phyloP scores from a whole-genome alignment of 1,139 yeast species.

The Arxiozyma telluris region DNA sequence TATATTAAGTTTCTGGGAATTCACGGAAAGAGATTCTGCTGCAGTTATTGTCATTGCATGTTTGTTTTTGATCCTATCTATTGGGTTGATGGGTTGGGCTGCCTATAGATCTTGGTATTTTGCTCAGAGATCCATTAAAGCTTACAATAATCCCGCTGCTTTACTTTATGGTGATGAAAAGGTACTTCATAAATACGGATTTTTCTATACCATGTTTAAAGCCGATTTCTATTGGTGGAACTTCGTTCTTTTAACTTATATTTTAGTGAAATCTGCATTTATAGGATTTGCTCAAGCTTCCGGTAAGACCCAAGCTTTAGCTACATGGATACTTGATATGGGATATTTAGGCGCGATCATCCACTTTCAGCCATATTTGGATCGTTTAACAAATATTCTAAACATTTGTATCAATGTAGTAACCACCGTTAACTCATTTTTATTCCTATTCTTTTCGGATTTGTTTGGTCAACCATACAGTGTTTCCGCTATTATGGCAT shows the following conservation, averaged over 20 bases:
- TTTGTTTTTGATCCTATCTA: slow-evolving; percentile 47
- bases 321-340: slow-evolving; percentile 56
- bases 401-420: slow-evolving; percentile 58
- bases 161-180: slow-evolving; percentile 59
- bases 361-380: slow-evolving; percentile 55
- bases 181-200: slow-evolving; percentile 62
- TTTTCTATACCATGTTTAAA: slow-evolving; percentile 73
- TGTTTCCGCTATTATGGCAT: slow-evolving; percentile 69
- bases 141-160: slow-evolving; percentile 68
- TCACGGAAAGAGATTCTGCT: slow-evolving; percentile 58
- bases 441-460: slow-evolving; percentile 66
- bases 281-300: slow-evolving; percentile 61
- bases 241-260: slow-evolving; percentile 44
- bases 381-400: slow-evolving; percentile 61
- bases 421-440: slow-evolving; percentile 57
- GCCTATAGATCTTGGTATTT: slow-evolving; percentile 48
- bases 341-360: slow-evolving; percentile 51
- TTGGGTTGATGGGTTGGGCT: slow-evolving; percentile 51
- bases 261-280: slow-evolving; percentile 51
- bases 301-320: slow-evolving; percentile 62
- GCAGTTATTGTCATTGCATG: slow-evolving; percentile 67
- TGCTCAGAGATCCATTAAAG: slow-evolving; percentile 46
- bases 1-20: slow-evolving; percentile 67
- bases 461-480: slow-evolving; percentile 59
- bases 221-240: slow-evolving; percentile 76